Percentiles rank a stretch among this genome's conserved stretches.
These are phyloP conservation scores for Coniferiporia weirii DNA, from an alignment of 1,284 basidiomycete genomes.

Conservation along the genomic window DNA sequence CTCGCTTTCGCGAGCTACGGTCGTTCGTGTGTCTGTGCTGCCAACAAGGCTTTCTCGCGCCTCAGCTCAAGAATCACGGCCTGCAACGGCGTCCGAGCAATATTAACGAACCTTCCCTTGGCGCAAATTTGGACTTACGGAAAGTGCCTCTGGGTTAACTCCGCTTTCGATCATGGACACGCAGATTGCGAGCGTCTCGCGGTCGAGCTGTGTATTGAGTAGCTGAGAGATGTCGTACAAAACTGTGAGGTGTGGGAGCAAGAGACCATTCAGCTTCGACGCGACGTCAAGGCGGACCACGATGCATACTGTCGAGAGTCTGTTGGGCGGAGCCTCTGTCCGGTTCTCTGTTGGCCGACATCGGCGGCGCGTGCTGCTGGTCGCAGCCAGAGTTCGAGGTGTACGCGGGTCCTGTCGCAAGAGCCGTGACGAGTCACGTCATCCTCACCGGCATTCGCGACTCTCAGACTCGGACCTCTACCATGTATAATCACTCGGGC, in stretches of 20 bases:
- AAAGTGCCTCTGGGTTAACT: constrained; percentile 80
- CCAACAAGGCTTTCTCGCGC: constrained; percentile 48
- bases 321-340: constrained; percentile 72
- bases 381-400: too few species aligned
- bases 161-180: constrained; percentile 82
- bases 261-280: background rate
- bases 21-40: constrained; percentile 22
- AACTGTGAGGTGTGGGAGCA: constrained; percentile 37
- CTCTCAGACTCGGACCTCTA: too few species aligned
- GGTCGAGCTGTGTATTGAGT: constrained; percentile 76
- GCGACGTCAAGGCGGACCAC: background rate
- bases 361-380: background rate
- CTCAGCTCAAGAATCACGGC: constrained; percentile 72
- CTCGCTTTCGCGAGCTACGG: background rate
- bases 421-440: background rate
- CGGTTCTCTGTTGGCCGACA: constrained; percentile 38
- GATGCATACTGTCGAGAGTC: constrained; percentile 67
- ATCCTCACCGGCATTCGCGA: background rate
- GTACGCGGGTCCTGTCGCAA: background rate
- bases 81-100: constrained; percentile 31
- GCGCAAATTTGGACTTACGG: constrained; percentile 45
- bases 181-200: constrained; percentile 77
- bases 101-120: background rate
- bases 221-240: constrained; percentile 79
- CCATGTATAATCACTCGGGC: too few species aligned